phyloP scores from a whole-genome alignment of 768 basidiomycete genomes.

The Baorangia bicolor region DNA sequence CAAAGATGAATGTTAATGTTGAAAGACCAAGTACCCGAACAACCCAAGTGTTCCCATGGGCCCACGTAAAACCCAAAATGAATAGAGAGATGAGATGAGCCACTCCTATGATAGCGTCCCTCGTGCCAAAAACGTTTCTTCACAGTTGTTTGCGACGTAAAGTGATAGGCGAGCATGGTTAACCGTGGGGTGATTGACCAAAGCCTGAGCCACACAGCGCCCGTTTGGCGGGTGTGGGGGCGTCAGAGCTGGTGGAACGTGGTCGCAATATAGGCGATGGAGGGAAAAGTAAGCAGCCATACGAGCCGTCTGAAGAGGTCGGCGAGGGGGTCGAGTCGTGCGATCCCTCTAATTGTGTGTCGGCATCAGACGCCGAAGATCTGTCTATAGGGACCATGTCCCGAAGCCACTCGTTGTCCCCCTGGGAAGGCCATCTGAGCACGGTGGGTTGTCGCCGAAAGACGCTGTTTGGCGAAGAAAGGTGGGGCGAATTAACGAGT shows the following conservation, averaged over 20 bases:
- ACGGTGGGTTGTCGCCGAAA: constrained; percentile 41
- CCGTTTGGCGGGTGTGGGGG: constrained; percentile 13
- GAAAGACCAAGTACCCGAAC: not conserved
- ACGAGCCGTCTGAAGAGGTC: constrained; percentile 23
- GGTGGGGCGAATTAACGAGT: constrained; percentile 52
- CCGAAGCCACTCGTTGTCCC: constrained; percentile 60
- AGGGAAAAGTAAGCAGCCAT: constrained; percentile 6
- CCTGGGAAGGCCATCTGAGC: constrained; percentile 43
- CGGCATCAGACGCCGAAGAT: constrained; percentile 9
- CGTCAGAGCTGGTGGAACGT: constrained; percentile 19
- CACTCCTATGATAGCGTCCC: constrained; percentile 7
- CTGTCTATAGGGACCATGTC: constrained; percentile 52
- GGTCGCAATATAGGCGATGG: constrained; percentile 26
- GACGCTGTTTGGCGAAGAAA: constrained; percentile 48
- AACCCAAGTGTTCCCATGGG: constrained; percentile 7
- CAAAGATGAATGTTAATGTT: constrained; percentile 1
- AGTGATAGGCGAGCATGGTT: constrained; percentile 10
- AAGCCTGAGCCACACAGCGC: constrained; percentile 6
- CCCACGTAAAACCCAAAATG: constrained; percentile 20
- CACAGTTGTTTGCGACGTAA: constrained; percentile 23
- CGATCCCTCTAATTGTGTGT: constrained; percentile 18
- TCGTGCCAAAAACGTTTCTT: constrained; percentile 27
- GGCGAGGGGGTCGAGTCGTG: constrained; percentile 16
- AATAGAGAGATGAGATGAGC: constrained; percentile 8
- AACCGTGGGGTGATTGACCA: constrained; percentile 17